Evolutionary conservation across 768 basidiomycete genomes (phyloP).

Genomic region (Suillus luteus): DNA sequence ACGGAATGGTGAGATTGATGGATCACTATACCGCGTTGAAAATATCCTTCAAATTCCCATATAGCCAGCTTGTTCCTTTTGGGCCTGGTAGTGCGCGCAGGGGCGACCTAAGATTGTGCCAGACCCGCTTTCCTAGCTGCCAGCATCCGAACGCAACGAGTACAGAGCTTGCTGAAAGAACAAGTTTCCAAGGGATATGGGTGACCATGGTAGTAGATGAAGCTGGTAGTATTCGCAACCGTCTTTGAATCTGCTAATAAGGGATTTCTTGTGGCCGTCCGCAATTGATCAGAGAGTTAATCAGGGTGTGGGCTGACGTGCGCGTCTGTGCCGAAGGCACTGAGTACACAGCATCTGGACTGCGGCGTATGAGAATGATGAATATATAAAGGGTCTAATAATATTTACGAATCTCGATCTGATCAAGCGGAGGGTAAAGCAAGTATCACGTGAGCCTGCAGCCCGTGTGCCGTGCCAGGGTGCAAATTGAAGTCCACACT

Average conservation of each 20-base stretch:
- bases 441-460: no score
- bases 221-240: neutral
- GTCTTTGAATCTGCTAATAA: neutral
- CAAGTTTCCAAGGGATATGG: constrained; percentile 7
- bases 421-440: no score
- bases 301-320: neutral
- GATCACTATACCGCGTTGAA: constrained; percentile 38
- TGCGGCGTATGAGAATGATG: no score
- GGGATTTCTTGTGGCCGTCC: neutral
- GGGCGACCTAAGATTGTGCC: constrained; percentile 40
- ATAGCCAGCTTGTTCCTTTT: constrained; percentile 43
- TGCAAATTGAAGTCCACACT: no score
- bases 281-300: no score
- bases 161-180: constrained; percentile 12
- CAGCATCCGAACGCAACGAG: constrained; percentile 33
- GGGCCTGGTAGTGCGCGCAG: constrained; percentile 55
- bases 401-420: no score
- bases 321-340: neutral
- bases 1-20: neutral
- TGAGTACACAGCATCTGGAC: neutral
- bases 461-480: no score
- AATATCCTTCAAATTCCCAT: constrained; percentile 50
- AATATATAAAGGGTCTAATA: no score
- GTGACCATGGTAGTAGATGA: constrained; percentile 1
- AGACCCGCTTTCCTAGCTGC: constrained; percentile 34